phyloP scores from a whole-genome alignment of 2,329 filamentous ascomycete genomes.

The Talaromyces piceae region DNA sequence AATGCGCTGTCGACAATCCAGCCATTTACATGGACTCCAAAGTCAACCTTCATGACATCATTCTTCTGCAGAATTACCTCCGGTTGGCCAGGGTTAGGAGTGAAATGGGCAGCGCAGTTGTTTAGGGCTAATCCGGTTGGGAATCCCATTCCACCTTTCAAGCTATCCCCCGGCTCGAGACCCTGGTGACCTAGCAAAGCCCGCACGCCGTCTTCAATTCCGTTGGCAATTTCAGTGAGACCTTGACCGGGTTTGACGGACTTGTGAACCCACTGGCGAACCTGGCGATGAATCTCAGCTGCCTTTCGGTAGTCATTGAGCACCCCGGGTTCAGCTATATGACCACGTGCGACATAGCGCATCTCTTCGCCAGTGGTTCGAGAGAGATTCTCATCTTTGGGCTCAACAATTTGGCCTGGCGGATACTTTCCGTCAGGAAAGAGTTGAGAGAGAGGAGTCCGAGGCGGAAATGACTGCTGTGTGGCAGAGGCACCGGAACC shows the following conservation, averaged over 20 bases:
- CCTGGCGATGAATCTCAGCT: slow-evolving; percentile 50
- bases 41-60: slow-evolving; percentile 78
- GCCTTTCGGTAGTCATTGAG: slow-evolving; percentile 50
- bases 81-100: slow-evolving; percentile 52
- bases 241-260: slow-evolving; percentile 45
- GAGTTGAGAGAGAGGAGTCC: slow-evolving; percentile 39
- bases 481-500: slow-evolving; percentile 13
- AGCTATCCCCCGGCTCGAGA: slow-evolving; percentile 44
- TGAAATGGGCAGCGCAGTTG: slow-evolving; percentile 49
- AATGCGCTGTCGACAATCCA: slow-evolving; percentile 77
- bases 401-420: slow-evolving; percentile 38
- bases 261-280: slow-evolving; percentile 44
- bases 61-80: slow-evolving; percentile 63
- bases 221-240: slow-evolving; percentile 44
- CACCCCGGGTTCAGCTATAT: slow-evolving; percentile 41
- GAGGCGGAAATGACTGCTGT: slow-evolving; percentile 41
- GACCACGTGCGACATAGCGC: slow-evolving; percentile 32
- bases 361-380: slow-evolving; percentile 44
- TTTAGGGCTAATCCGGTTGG: slow-evolving; percentile 50
- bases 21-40: slow-evolving; percentile 73
- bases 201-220: slow-evolving; percentile 49
- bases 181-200: slow-evolving; percentile 45
- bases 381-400: slow-evolving; percentile 35
- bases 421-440: slow-evolving; percentile 41
- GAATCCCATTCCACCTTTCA: slow-evolving; percentile 49